Conservation (phyloP, 2,329 filamentous ascomycete species). For the Hypoxylon sp. region DNA sequence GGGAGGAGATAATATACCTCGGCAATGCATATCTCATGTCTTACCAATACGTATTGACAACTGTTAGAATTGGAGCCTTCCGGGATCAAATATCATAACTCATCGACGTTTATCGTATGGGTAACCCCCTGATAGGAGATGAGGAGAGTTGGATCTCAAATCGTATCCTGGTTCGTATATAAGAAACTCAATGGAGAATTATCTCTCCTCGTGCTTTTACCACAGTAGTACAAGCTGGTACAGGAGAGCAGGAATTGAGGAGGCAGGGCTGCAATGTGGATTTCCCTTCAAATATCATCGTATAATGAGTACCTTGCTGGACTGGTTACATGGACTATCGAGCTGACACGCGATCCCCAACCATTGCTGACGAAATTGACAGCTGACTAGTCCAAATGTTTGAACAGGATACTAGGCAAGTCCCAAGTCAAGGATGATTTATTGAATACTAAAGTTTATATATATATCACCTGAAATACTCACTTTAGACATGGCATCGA, state of each 20-base stretch:
- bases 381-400: not conserved
- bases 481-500: not conserved
- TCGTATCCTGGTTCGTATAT: not conserved
- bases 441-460: no score
- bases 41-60: slow-evolving; percentile 9
- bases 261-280: not conserved
- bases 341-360: not conserved
- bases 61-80: slow-evolving; percentile 8
- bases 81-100: not conserved
- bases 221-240: not conserved
- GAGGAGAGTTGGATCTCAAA: not conserved
- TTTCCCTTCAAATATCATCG: slow-evolving; percentile 11
- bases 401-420: no score
- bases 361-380: not conserved
- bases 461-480: not conserved
- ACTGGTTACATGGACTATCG: not conserved
- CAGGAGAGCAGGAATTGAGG: not conserved
- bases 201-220: not conserved
- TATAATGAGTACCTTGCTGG: slow-evolving; percentile 20
- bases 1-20: not conserved
- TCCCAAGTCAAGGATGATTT: no score
- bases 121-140: not conserved
- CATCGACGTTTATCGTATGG: not conserved
- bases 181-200: not conserved
- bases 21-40: slow-evolving; percentile 2